Evolutionary conservation across 768 basidiomycete genomes (phyloP).

Genomic region (Jaapia argillacea): DNA sequence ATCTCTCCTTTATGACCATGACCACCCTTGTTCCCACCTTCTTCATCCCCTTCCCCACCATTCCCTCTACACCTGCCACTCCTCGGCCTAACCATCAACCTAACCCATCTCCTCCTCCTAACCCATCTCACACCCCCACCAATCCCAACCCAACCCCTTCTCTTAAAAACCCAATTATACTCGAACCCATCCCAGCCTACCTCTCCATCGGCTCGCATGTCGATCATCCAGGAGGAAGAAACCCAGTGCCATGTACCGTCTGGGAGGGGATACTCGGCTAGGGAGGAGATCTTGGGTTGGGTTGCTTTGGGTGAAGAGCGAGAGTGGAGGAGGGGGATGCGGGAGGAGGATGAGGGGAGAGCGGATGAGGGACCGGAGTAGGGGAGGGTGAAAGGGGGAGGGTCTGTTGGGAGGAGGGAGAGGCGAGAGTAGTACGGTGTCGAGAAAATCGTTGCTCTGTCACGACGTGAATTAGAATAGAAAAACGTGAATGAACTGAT

Average conservation of each 20-base stretch:
- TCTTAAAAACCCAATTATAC: slow-evolving; percentile 73
- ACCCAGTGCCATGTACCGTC: slow-evolving; percentile 81
- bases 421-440: slow-evolving; percentile 61
- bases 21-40: no score
- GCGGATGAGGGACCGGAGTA: slow-evolving; percentile 6
- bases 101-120: slow-evolving; percentile 70
- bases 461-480: not conserved
- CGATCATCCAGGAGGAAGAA: slow-evolving; percentile 75
- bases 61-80: slow-evolving; percentile 5
- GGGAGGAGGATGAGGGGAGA: not conserved
- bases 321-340: not conserved
- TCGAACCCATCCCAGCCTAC: slow-evolving; percentile 81
- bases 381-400: slow-evolving; percentile 63
- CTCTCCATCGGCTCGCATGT: slow-evolving; percentile 75
- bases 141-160: slow-evolving; percentile 55
- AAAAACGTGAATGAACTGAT: slow-evolving; percentile 10
- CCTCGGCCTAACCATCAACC: slow-evolving; percentile 60
- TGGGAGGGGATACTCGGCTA: slow-evolving; percentile 61
- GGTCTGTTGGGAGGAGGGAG: slow-evolving; percentile 63
- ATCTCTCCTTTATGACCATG: not conserved
- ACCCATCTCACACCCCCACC: slow-evolving; percentile 66
- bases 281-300: slow-evolving; percentile 42
- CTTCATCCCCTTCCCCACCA: not conserved
- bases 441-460: slow-evolving; percentile 58
- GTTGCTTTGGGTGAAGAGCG: slow-evolving; percentile 22